Conservation (phyloP, 331 rosid species). For the Quercus phellos region DNA sequence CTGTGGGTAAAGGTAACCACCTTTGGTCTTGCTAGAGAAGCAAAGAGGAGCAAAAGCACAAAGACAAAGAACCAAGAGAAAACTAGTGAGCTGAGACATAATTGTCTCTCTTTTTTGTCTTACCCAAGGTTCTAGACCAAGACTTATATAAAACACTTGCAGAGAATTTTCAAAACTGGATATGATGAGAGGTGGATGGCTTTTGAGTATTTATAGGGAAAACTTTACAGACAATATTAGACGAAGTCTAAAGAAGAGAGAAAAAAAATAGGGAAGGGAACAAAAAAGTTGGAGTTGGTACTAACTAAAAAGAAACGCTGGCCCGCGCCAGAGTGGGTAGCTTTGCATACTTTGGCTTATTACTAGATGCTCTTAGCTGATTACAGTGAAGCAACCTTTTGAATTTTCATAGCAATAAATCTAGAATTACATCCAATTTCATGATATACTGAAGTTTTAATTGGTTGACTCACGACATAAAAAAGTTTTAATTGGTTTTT, state of each 20-base stretch:
- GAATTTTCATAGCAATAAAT: neutral
- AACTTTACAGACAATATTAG: neutral
- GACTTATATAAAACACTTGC: neutral
- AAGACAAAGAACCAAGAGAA: conserved; percentile 49
- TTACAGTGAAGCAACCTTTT: conserved; percentile 23
- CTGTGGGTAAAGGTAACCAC: conserved; percentile 64
- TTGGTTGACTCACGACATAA: no score
- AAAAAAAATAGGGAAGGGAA: neutral
- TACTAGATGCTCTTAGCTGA: conserved; percentile 3
- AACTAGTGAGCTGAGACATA: conserved; percentile 36
- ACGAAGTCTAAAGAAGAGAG: neutral
- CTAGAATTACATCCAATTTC: no score
- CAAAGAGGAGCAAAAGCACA: conserved; percentile 54
- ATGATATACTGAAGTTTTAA: no score
- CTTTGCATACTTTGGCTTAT: conserved; percentile 6
- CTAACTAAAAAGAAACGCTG: neutral
- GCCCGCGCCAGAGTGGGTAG: conserved; percentile 32
- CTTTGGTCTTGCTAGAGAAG: conserved; percentile 26
- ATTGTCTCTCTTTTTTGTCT: conserved; percentile 10
- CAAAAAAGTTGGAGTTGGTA: conserved; percentile 15
- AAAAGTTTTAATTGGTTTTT: no score
- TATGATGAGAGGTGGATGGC: conserved; percentile 22
- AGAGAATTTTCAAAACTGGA: conserved; percentile 17
- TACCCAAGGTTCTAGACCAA: conserved; percentile 8
- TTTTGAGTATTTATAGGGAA: conserved; percentile 41